Evolutionary conservation across 108 stramenopile species (phyloP), one percentile per base, ranked within the genome.

Genomic region (Seminavis robusta): DNA sequence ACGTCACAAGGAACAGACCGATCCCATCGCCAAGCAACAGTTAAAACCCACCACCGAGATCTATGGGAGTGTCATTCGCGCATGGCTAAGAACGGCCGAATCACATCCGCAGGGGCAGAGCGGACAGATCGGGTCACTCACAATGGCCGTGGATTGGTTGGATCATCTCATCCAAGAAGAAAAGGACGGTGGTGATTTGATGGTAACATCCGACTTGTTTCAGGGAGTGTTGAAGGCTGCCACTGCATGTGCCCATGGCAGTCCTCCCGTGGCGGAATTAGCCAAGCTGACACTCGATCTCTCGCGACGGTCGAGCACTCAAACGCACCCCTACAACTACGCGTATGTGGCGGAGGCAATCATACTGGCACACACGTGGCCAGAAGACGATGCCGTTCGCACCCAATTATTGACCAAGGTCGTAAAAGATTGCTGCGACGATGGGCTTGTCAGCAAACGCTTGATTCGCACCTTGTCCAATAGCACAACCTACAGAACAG

Each of bases 21-120:
- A 28, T n/a, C 23, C 29, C 8, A 27, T n/a, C n/a, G n/a, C n/a
- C n/a, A n/a, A n/a, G n/a, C n/a, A n/a, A n/a, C n/a, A 39, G 7
- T 29, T 86, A 17, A 47, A 64, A 28, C 84, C 90, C 32, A 86
- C 84, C 41, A 71, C 79, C 7, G 84, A 84, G 41, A 77, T 77
- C 1, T 92, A 73, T 57, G 53, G 77, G 1, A 67, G 74, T 47
- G 82, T 92, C 3, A 86, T 92, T 39, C 68, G 75, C 3, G 80
- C 81, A 32, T 92, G 90, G 90, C 44, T 84, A 17, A 53, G 72
- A 20, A 32, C 50, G 38, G 80, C 71, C 53, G n/a, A 59, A 57
- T 29, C 51, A 52, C 32, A 28, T 21, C 49, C 46, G 16, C 39
- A 30, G 32, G 38, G 48, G n/a, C 46, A 13, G 73, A 71, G 13